Conservation (phyloP, 164 flowering plant species). For the Berberis thunbergii region DNA sequence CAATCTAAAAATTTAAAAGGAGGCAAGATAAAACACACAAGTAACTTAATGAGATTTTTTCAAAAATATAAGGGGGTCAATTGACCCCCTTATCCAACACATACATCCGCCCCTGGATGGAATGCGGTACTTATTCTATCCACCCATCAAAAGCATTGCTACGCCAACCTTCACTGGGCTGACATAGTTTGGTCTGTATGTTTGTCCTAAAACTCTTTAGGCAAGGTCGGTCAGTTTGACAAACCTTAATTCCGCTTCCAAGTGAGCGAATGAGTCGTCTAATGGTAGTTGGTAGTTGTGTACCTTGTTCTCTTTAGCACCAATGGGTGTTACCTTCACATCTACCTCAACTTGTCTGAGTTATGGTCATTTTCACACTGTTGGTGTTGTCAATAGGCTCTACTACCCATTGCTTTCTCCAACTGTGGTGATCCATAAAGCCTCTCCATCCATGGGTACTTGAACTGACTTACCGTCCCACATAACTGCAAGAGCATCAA, state of each 20-base stretch:
- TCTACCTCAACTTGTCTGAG: conserved; percentile 39
- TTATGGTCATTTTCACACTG: conserved; percentile 34
- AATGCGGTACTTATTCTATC: conserved; percentile 57
- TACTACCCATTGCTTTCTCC: conserved; percentile 27
- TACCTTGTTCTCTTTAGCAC: conserved; percentile 40
- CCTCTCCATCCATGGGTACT: conserved; percentile 44
- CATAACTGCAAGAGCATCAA: conserved; percentile 36
- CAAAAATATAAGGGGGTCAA: too few species aligned
- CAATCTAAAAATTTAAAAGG: too few species aligned
- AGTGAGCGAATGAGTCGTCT: conserved; percentile 46
- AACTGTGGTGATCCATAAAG: conserved; percentile 33
- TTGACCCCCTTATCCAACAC: too few species aligned
- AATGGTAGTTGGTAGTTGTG: conserved; percentile 55
- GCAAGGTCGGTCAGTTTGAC: conserved; percentile 30
- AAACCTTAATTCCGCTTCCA: conserved; percentile 32
- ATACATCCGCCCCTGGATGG: too few species aligned
- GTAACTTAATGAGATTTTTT: too few species aligned
- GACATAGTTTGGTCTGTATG: conserved; percentile 50
- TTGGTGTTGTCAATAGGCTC: conserved; percentile 58
- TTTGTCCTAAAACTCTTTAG: conserved; percentile 64
- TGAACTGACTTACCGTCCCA: conserved; percentile 37
- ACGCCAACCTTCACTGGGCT: conserved; percentile 57
- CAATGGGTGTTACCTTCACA: conserved; percentile 44
- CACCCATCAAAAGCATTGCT: conserved; percentile 73
- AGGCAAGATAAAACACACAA: too few species aligned